Percentiles rank a stretch among this genome's conserved stretches.
Evolutionary conservation across 306 rosid genomes (phyloP).

Genomic region (Casuarina glauca): DNA sequence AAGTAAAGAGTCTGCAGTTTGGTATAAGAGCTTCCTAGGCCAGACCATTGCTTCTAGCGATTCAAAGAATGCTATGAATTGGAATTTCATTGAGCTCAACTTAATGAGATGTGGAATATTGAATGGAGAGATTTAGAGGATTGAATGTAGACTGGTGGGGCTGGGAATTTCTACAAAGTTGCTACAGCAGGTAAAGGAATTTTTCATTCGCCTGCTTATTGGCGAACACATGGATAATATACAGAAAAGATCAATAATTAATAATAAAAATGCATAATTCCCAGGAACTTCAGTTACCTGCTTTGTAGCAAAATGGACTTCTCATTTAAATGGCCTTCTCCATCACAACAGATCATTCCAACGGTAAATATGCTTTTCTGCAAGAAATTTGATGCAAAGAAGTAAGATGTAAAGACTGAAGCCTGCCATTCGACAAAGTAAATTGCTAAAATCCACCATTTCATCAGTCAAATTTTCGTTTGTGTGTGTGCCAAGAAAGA

Average conservation of each 20-base stretch:
- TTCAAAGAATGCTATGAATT: neutral
- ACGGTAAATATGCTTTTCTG: conserved; percentile 84
- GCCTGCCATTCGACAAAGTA: conserved; percentile 11
- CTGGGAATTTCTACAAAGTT: neutral
- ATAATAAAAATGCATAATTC: no score
- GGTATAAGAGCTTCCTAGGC: neutral
- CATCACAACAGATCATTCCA: conserved; percentile 90
- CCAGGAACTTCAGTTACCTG: conserved; percentile 52
- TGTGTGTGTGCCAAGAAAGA: neutral
- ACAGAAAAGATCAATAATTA: conserved; percentile 1
- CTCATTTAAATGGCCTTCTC: conserved; percentile 88
- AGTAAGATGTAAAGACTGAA: conserved; percentile 9
- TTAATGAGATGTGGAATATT: neutral
- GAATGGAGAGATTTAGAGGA: neutral
- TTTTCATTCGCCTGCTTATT: neutral
- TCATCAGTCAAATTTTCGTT: conserved; percentile 4
- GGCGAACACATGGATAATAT: neutral
- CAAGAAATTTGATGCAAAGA: conserved; percentile 28
- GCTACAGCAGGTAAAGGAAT: neutral
- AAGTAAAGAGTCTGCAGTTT: conserved; percentile 4
- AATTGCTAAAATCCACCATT: conserved; percentile 6
- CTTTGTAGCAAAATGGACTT: conserved; percentile 83
- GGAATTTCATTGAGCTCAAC: neutral
- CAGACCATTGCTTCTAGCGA: neutral
- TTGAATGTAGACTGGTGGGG: neutral